Evolutionary conservation across 2,329 filamentous ascomycete species (phyloP), one percentile per base, ranked within the genome.

Genomic region (Daldinia sp.): DNA sequence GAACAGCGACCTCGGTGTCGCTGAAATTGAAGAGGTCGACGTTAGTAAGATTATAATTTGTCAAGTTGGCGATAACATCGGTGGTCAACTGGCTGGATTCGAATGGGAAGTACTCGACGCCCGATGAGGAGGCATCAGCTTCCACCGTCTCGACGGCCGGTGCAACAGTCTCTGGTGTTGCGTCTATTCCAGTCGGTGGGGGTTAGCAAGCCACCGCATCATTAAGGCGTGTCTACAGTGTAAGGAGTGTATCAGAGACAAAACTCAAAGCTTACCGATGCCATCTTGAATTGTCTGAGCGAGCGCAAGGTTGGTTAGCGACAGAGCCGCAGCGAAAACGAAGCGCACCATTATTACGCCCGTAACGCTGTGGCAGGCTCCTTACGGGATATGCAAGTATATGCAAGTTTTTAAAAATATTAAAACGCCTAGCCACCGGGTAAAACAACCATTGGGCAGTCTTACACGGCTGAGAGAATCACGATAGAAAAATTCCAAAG

Each of bases 21-120:
- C 55, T 54, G 21, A 70, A 76, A 17, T 58, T 27, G 56, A 76
- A 76, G 41, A 72, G 51, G 7, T 64, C 50, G 17, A 73, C 68
- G 29, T 71, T 32, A 23, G 61, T 72, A 34, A 66, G 49, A 30
- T 74, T 71, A 23, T 65, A 62, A 17, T 61, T 58, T 13, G 71
- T 68, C 7, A 74, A 62, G 34, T 70, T 69, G 10, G 51, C 49
- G 49, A 76, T 66, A 25, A 71, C 70, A 4, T 68, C 50, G 17
- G 47, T n/a, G n/a, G 66, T 68, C 29, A 68, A 56, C 45, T 67
- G 66, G 43, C 58, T 64, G n/a, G 55, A 57, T 47, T 68, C 66
- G 39, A 58, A 68, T 15, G 66, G 49, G 8, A 68, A 64, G 23
- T 63, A 66, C 21, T 58, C 51, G 47, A 62, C 23, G 13, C 57